phyloP scores from a whole-genome alignment of 768 basidiomycete genomes.

The Coprinellus micaceus region DNA sequence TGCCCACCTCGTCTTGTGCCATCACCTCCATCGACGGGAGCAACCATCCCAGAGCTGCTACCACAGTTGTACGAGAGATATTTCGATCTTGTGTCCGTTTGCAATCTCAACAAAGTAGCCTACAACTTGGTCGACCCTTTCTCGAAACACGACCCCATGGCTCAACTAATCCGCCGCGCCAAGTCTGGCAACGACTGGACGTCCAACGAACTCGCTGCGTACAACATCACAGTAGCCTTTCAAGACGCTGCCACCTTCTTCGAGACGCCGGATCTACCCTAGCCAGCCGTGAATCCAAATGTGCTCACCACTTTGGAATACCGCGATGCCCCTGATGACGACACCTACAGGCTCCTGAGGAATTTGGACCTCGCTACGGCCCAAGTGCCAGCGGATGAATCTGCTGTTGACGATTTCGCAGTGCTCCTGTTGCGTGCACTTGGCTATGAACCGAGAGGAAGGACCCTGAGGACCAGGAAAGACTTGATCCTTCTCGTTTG shows the following conservation, averaged over 20 bases:
- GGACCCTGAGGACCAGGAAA: background rate
- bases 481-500: background rate
- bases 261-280: background rate
- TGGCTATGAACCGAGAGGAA: background rate
- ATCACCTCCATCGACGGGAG: too few species aligned
- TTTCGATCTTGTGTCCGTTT: too few species aligned
- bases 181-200: too few species aligned
- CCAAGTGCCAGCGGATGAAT: slow-evolving; percentile 71
- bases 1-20: too few species aligned
- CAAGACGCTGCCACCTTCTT: background rate
- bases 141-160: too few species aligned
- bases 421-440: background rate
- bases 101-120: too few species aligned
- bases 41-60: too few species aligned
- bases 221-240: background rate
- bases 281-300: background rate
- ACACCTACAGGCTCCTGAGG: too few species aligned
- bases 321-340: slow-evolving; percentile 23
- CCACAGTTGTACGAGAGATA: too few species aligned
- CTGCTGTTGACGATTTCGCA: background rate
- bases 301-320: background rate
- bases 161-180: background rate
- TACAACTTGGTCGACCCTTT: too few species aligned
- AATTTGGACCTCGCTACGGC: slow-evolving; percentile 63
- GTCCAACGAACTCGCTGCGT: background rate